A percentile compares a stretch with the other conserved stretches of the same genome.
phyloP scores from a whole-genome alignment of 441 rosid species.

The Raphanus hybrid region DNA sequence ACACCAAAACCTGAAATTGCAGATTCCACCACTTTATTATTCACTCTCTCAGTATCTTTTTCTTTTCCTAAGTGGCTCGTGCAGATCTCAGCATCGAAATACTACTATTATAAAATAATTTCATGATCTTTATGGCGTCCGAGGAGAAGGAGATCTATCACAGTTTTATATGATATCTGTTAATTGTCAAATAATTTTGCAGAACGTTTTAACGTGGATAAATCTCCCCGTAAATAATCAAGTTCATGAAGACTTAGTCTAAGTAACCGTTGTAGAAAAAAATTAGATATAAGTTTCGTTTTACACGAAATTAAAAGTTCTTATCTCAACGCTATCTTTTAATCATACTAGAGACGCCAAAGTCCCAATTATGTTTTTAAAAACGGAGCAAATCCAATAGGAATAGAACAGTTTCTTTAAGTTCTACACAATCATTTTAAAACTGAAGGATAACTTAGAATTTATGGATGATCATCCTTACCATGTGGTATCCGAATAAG shows the following conservation, averaged over 20 bases:
- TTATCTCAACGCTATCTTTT: background rate
- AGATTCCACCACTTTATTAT: conserved; percentile 28
- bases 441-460: conserved; percentile 16
- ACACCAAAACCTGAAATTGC: conserved; percentile 31
- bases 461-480: conserved; percentile 20
- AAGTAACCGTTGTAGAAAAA: conserved; percentile 9
- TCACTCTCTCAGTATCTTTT: conserved; percentile 14
- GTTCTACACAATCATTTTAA: background rate
- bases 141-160: conserved; percentile 19
- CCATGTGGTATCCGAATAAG: conserved; percentile 34
- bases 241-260: conserved; percentile 8
- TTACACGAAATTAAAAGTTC: background rate
- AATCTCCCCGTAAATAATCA: background rate
- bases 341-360: background rate
- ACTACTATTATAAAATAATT: background rate
- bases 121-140: background rate
- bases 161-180: background rate
- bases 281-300: conserved; percentile 1
- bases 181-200: background rate
- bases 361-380: conserved; percentile 13
- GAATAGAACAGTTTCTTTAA: conserved; percentile 4
- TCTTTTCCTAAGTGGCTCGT: conserved; percentile 16
- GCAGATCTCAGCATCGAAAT: conserved; percentile 18
- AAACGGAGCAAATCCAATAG: conserved; percentile 19
- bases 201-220: background rate